phyloP scores from a whole-genome alignment of 2,329 filamentous ascomycete genomes.

The Diaporthe sp. region DNA sequence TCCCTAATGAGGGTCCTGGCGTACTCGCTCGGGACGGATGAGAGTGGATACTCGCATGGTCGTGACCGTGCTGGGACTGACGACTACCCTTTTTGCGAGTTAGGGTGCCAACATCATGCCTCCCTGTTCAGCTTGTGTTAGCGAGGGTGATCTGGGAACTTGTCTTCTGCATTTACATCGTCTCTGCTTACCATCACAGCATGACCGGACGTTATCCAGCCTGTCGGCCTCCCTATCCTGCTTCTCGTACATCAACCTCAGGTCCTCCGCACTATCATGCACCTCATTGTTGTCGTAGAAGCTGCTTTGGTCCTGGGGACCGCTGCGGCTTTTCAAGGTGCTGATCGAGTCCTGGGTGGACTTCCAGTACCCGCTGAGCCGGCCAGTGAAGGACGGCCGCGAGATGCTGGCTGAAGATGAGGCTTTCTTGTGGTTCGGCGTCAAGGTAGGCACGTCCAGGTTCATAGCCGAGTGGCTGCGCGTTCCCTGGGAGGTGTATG shows the following conservation, averaged over 20 bases:
- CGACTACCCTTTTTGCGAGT: conserved; percentile 64
- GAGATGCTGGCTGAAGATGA: conserved; percentile 39
- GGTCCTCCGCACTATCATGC: conserved; percentile 85
- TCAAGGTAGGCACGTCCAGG: conserved; percentile 70
- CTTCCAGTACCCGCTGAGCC: conserved; percentile 73
- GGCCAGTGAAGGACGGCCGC: conserved; percentile 51
- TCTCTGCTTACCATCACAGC: conserved; percentile 86
- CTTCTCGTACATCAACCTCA: conserved; percentile 83
- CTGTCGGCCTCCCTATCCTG: conserved; percentile 83
- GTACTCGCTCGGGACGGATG: conserved; percentile 40
- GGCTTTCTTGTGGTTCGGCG: conserved; percentile 61
- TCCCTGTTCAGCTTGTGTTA: conserved; percentile 62
- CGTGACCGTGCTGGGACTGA: conserved; percentile 52
- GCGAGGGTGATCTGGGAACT: not conserved
- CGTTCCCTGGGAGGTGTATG: conserved; percentile 82
- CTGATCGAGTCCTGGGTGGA: conserved; percentile 66
- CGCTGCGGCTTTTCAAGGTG: conserved; percentile 67
- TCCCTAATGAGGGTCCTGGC: conserved; percentile 42
- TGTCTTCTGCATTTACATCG: not conserved
- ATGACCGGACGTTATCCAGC: conserved; percentile 95
- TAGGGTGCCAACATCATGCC: conserved; percentile 79
- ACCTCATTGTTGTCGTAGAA: conserved; percentile 70
- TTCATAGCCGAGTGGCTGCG: conserved; percentile 72
- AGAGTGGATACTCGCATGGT: conserved; percentile 42
- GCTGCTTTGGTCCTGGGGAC: conserved; percentile 54